phyloP scores from a whole-genome alignment of 2,329 filamentous ascomycete genomes.

The Xylaria sp. region DNA sequence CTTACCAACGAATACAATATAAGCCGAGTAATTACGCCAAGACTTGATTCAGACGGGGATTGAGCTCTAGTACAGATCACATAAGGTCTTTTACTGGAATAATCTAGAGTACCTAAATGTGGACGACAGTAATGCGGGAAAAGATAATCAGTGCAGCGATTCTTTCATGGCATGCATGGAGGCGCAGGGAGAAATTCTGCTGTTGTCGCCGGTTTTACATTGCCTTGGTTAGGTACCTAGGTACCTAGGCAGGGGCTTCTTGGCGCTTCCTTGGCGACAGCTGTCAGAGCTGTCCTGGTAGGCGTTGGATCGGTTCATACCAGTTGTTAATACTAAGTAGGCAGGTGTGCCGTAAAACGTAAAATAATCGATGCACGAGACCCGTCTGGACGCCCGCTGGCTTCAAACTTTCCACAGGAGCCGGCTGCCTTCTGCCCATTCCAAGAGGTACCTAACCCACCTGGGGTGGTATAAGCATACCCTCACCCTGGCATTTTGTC shows the following conservation, averaged over 20 bases:
- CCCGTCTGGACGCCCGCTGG: slow-evolving; percentile 5
- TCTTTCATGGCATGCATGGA: no score
- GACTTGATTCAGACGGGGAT: no score
- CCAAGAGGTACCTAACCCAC: neutral
- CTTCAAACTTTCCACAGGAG: slow-evolving; percentile 2
- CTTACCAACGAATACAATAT: no score
- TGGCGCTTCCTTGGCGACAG: no score
- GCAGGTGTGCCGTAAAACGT: no score
- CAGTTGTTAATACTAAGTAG: no score
- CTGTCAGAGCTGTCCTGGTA: neutral
- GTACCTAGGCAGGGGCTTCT: neutral
- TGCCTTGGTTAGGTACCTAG: neutral
- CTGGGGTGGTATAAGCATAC: neutral
- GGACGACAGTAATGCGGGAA: neutral
- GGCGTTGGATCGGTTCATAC: neutral
- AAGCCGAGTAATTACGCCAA: no score
- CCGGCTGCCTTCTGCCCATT: slow-evolving; percentile 9
- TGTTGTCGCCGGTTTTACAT: no score
- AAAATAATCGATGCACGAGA: neutral
- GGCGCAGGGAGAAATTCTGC: no score
- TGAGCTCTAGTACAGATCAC: no score
- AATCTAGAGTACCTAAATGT: no score
- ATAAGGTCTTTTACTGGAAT: no score
- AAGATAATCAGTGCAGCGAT: neutral
- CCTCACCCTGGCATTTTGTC: slow-evolving; percentile 3